A percentile compares a stretch with the other conserved stretches of the same genome.
Evolutionary conservation across 2,329 filamentous ascomycete genomes (phyloP).

Genomic region (Colletotrichum cereale): DNA sequence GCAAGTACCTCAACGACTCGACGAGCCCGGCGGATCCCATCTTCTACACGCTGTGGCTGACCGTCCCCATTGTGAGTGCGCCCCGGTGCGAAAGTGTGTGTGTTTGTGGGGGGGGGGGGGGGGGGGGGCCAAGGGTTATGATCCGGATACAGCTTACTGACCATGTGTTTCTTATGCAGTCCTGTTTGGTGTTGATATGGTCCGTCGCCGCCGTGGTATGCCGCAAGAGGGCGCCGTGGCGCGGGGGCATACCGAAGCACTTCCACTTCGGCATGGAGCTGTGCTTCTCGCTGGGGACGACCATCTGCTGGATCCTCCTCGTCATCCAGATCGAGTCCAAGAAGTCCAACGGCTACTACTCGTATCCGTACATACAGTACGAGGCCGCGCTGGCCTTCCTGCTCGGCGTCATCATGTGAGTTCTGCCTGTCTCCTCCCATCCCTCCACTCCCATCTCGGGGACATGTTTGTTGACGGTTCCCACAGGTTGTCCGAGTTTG

Average conservation of each 20-base stretch:
- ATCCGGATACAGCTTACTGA: background rate
- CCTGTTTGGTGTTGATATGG: conserved; percentile 36
- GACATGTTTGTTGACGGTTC: background rate
- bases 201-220: conserved; percentile 32
- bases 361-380: conserved; percentile 41
- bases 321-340: conserved; percentile 39
- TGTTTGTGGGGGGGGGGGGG: no score
- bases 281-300: conserved; percentile 39
- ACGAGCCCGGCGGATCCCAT: conserved; percentile 39
- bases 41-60: conserved; percentile 39
- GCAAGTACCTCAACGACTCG: conserved; percentile 38
- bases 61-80: conserved; percentile 33
- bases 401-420: conserved; percentile 39
- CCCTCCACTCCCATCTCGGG: no score
- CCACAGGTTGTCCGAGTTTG: conserved; percentile 32
- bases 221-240: conserved; percentile 17
- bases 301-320: conserved; percentile 40
- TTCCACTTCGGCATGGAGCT: conserved; percentile 42
- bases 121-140: no score
- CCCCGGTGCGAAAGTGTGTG: no score
- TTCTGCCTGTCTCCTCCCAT: background rate
- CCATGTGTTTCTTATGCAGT: background rate
- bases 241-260: conserved; percentile 37
- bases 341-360: conserved; percentile 36
- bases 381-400: conserved; percentile 39